These are phyloP conservation scores for Stemphylium lycopersici DNA, from an alignment of 2,329 filamentous ascomycete genomes.

Conservation along the genomic window DNA sequence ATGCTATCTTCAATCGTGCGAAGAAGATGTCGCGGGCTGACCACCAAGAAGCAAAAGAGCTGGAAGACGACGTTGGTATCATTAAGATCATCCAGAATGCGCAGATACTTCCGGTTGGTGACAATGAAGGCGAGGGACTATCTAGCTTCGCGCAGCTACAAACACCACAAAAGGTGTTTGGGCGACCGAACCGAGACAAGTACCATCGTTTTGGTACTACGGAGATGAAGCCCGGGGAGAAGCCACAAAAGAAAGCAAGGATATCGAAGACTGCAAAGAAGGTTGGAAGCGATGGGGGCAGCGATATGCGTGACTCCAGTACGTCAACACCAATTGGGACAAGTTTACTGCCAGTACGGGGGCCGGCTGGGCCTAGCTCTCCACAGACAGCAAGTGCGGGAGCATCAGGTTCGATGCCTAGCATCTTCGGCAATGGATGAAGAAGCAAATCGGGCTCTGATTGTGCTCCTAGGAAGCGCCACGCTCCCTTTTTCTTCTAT, in stretches of 20 bases:
- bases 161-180: conserved; percentile 55
- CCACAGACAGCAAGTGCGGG: neutral
- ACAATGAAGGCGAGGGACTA: conserved; percentile 36
- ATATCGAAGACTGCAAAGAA: conserved; percentile 6
- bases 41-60: conserved; percentile 60
- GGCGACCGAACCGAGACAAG: conserved; percentile 38
- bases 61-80: conserved; percentile 66
- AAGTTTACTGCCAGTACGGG: neutral
- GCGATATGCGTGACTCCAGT: neutral
- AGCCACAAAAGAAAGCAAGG: conserved; percentile 27
- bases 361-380: neutral
- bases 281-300: neutral
- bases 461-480: too few species aligned
- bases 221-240: conserved; percentile 23
- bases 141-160: conserved; percentile 52
- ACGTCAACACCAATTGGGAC: neutral
- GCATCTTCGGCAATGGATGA: conserved; percentile 12
- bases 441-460: neutral
- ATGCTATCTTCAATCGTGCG: conserved; percentile 77
- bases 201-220: conserved; percentile 34
- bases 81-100: conserved; percentile 65
- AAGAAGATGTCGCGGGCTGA: conserved; percentile 73
- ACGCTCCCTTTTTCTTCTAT: too few species aligned
- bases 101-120: conserved; percentile 53
- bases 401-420: neutral